Conservation (phyloP, 1,284 basidiomycete genomes). For the Cronartium ribicola region DNA sequence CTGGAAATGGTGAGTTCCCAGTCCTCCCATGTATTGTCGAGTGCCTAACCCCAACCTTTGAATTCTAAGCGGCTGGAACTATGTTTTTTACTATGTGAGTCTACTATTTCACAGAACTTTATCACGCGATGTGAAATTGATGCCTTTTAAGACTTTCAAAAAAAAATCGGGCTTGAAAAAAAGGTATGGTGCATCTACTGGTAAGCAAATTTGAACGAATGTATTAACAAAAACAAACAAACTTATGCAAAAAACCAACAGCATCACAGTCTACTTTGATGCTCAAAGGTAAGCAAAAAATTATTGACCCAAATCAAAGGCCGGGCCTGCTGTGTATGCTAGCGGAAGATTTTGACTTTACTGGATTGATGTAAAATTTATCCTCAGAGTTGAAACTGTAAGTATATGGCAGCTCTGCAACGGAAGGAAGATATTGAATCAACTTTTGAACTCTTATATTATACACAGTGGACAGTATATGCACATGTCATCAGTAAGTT, state of each 20-base stretch:
- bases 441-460: not conserved
- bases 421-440: not conserved
- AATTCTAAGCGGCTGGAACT: no score
- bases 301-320: not conserved
- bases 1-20: slow-evolving; percentile 22
- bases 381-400: slow-evolving; percentile 34
- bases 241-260: not conserved
- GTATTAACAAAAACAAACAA: no score
- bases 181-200: slow-evolving; percentile 39
- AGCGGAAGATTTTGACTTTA: no score
- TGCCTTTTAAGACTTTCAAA: not conserved
- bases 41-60: no score
- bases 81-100: no score
- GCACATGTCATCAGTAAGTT: slow-evolving; percentile 38
- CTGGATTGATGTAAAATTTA: not conserved
- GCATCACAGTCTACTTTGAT: slow-evolving; percentile 35
- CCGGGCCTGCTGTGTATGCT: no score
- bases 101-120: not conserved
- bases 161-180: not conserved
- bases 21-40: not conserved
- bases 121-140: not conserved
- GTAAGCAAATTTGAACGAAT: not conserved
- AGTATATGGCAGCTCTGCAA: not conserved
- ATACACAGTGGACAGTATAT: slow-evolving; percentile 22
- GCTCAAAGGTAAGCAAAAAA: slow-evolving; percentile 24